A percentile compares a stretch with the other conserved stretches of the same genome.
Conservation (phyloP, 345 rosid genomes). For the Lepidium sativum region DNA sequence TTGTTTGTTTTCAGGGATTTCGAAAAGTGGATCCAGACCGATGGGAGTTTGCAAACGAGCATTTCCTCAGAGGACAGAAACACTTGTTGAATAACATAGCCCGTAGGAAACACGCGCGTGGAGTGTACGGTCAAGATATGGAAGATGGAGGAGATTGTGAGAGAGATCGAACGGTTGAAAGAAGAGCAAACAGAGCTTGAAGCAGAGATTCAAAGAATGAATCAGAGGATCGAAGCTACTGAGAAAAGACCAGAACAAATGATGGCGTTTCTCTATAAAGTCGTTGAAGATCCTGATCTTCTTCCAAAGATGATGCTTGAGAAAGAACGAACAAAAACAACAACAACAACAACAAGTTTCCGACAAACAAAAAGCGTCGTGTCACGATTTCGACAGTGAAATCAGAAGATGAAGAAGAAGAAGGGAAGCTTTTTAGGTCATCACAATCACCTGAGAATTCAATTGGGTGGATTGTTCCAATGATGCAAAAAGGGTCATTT, state of each 20-base stretch:
- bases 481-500: neutral
- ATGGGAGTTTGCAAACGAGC: conserved; percentile 96
- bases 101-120: conserved; percentile 57
- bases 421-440: conserved; percentile 33
- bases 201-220: conserved; percentile 58
- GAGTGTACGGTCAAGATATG: conserved; percentile 26
- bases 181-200: conserved; percentile 61
- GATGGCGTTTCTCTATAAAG: conserved; percentile 78
- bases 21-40: conserved; percentile 83
- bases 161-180: conserved; percentile 69
- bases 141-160: conserved; percentile 57
- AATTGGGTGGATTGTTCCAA: conserved; percentile 23
- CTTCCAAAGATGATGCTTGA: conserved; percentile 60
- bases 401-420: conserved; percentile 40
- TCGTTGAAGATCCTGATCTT: conserved; percentile 73
- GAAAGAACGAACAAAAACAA: conserved; percentile 33
- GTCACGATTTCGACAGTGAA: conserved; percentile 32
- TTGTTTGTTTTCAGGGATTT: conserved; percentile 50
- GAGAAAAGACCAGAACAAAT: conserved; percentile 88
- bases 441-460: conserved; percentile 37
- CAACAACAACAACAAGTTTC: conserved; percentile 9
- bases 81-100: conserved; percentile 65
- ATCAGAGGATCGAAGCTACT: conserved; percentile 57
- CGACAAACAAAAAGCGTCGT: conserved; percentile 48
- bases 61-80: conserved; percentile 74